Conservation (phyloP, 73 alveolate genomes). For the Paraurostyla sp. region DNA sequence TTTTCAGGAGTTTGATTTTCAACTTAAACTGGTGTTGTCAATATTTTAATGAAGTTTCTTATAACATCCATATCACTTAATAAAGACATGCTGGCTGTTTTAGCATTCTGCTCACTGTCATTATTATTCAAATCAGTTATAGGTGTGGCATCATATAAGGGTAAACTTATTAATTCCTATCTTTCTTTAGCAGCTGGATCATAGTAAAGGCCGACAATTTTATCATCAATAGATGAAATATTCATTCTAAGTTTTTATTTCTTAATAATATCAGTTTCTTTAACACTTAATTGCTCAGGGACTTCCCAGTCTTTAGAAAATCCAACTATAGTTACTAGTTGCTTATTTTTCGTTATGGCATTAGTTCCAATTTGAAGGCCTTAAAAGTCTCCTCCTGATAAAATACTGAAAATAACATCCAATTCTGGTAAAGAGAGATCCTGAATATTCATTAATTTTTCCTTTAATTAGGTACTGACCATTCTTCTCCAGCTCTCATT, state of each 20-base stretch:
- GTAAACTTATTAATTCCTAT: conserved; percentile 16
- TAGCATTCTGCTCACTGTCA: background rate
- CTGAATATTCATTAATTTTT: background rate
- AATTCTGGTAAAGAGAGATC: background rate
- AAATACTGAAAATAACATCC: conserved; percentile 38
- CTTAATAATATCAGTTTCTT: background rate
- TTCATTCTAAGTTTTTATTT: background rate
- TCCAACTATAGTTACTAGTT: conserved; percentile 61
- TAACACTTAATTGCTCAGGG: background rate
- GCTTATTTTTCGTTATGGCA: conserved; percentile 34
- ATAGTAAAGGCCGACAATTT: conserved; percentile 44
- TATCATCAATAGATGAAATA: background rate
- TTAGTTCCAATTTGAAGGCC: conserved; percentile 60
- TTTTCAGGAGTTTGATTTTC: background rate
- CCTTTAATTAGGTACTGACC: background rate
- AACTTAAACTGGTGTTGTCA: background rate
- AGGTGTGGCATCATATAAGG: conserved; percentile 11
- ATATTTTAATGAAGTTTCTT: background rate
- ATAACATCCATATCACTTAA: conserved; percentile 16
- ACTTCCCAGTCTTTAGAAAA: conserved; percentile 54
- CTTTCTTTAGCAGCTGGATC: conserved; percentile 52
- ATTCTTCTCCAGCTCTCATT: conserved; percentile 4
- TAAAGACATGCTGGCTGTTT: background rate
- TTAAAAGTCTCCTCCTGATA: conserved; percentile 58
- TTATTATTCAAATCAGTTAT: background rate